Conservation (phyloP, 257 asterid species). For the Galeopsis tetrahit region DNA sequence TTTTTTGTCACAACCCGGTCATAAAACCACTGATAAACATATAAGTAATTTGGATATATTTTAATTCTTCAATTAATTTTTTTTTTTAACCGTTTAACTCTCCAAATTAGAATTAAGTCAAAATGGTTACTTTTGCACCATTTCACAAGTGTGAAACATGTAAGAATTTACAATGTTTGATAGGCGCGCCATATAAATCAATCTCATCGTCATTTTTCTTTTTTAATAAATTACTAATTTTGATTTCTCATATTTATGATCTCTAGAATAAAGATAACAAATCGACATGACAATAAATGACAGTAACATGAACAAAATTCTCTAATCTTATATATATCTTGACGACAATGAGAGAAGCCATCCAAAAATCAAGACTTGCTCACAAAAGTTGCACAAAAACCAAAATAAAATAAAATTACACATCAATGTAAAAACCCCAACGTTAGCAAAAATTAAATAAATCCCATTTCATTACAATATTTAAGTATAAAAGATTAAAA, state of each 20-base stretch:
- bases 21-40: too few species aligned
- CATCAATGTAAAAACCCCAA: neutral
- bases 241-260: neutral
- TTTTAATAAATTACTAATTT: neutral
- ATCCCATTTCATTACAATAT: conserved; percentile 36
- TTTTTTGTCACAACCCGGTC: too few species aligned
- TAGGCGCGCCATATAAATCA: too few species aligned
- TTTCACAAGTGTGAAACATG: too few species aligned
- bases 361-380: conserved; percentile 35
- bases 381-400: conserved; percentile 24
- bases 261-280: neutral
- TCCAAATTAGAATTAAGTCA: too few species aligned
- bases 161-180: too few species aligned
- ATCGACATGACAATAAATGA: neutral
- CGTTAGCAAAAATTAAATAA: conserved; percentile 28
- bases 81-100: too few species aligned
- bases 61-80: too few species aligned
- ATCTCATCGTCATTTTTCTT: too few species aligned
- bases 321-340: neutral
- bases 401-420: neutral
- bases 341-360: conserved; percentile 35
- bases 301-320: neutral
- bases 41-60: too few species aligned
- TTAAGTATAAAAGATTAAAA: conserved; percentile 17
- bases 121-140: too few species aligned